These are phyloP conservation scores for Yamadazyma aaseri DNA, from an alignment of 1,139 yeast genomes.

Conservation along the genomic window DNA sequence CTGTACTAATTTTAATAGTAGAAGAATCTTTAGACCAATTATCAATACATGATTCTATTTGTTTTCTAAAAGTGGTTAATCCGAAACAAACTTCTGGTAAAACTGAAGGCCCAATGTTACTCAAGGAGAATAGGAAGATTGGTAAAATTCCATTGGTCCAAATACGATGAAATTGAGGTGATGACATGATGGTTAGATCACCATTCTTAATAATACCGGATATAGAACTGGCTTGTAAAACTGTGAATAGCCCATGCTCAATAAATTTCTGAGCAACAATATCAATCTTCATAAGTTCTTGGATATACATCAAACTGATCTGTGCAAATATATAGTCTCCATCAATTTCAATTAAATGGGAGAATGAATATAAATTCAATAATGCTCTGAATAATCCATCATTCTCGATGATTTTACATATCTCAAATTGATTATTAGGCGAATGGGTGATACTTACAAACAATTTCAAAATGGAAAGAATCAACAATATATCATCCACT, in stretches of 20 bases:
- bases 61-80: constrained; percentile 62
- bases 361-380: constrained; percentile 63
- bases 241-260: constrained; percentile 63
- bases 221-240: constrained; percentile 71
- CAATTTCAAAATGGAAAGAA: constrained; percentile 61
- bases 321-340: constrained; percentile 74
- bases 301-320: constrained; percentile 63
- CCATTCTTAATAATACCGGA: constrained; percentile 70
- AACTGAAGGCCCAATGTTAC: constrained; percentile 61
- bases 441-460: constrained; percentile 55
- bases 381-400: constrained; percentile 64
- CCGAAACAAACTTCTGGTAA: constrained; percentile 68
- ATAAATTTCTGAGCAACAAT: constrained; percentile 67
- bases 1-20: constrained; percentile 56
- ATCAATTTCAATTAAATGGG: constrained; percentile 60
- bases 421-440: constrained; percentile 44
- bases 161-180: constrained; percentile 62
- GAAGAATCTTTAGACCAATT: constrained; percentile 68
- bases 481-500: constrained; percentile 63
- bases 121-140: constrained; percentile 57
- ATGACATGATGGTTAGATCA: constrained; percentile 46
- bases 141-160: constrained; percentile 86
- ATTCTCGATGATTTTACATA: constrained; percentile 55
- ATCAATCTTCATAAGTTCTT: constrained; percentile 64
- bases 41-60: constrained; percentile 59